Evolutionary conservation across 148 eudicot species (phyloP).

Genomic region (Suaeda aralocaspica): DNA sequence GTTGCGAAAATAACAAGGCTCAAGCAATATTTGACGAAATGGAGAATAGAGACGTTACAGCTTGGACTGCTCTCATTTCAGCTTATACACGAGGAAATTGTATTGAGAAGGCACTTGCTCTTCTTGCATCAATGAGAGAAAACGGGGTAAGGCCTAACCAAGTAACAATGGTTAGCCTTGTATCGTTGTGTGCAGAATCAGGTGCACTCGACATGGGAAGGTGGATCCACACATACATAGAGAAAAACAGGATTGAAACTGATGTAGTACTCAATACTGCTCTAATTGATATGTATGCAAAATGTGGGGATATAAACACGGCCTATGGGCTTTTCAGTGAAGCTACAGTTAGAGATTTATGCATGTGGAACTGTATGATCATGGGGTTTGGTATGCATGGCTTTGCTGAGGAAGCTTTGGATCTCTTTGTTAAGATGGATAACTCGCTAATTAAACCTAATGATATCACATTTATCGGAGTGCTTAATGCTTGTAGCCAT

Average conservation of each 20-base stretch:
- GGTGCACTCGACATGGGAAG: slow-evolving; percentile 34
- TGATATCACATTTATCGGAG: slow-evolving; percentile 33
- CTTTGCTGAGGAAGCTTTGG: slow-evolving; percentile 27
- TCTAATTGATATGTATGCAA: slow-evolving; percentile 38
- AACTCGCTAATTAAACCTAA: slow-evolving; percentile 18
- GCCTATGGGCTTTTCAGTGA: slow-evolving; percentile 26
- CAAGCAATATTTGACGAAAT: slow-evolving; percentile 23
- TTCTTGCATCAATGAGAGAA: no score
- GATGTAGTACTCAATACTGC: no score
- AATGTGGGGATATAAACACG: slow-evolving; percentile 30
- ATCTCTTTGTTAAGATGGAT: slow-evolving; percentile 25
- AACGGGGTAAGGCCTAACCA: slow-evolving; percentile 27
- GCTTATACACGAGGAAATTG: no score
- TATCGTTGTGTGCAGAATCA: slow-evolving; percentile 30
- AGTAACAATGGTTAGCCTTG: no score
- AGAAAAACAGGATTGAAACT: slow-evolving; percentile 16
- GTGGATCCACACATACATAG: slow-evolving; percentile 30
- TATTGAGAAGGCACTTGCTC: no score
- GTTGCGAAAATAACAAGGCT: slow-evolving; percentile 19
- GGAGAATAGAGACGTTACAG: slow-evolving; percentile 27
- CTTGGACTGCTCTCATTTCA: no score
- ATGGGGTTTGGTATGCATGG: slow-evolving; percentile 33
- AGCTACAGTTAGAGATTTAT: slow-evolving; percentile 26
- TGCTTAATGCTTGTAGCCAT: slow-evolving; percentile 40
- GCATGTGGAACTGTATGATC: slow-evolving; percentile 36